Percentiles rank a stretch among this genome's conserved stretches.
These are phyloP conservation scores for Fusarium poae DNA, from an alignment of 2,329 filamentous ascomycete genomes.

Conservation along the genomic window DNA sequence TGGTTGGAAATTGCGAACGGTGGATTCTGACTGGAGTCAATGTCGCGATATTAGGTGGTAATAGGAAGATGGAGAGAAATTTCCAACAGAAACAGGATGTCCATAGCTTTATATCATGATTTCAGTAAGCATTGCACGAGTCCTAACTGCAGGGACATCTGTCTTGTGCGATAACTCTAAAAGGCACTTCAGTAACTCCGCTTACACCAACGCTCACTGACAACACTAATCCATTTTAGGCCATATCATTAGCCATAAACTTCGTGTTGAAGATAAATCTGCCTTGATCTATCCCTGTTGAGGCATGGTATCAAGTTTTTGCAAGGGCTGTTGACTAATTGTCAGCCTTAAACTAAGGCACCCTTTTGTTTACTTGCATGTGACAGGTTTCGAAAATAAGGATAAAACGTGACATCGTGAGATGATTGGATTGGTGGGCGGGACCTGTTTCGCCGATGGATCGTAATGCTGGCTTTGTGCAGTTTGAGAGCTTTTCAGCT, in stretches of 20 bases:
- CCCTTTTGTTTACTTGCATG: neutral
- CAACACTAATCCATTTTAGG: neutral
- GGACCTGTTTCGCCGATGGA: neutral
- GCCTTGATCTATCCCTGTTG: neutral
- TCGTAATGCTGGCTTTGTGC: neutral
- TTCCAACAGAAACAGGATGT: rapidly evolving
- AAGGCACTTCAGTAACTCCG: neutral
- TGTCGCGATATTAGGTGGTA: rapidly evolving
- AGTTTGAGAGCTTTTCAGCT: neutral
- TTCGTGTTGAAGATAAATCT: neutral
- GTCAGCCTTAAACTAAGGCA: neutral
- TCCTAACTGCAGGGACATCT: neutral
- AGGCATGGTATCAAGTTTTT: neutral
- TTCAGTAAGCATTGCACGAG: neutral
- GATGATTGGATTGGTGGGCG: neutral
- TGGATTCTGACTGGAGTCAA: rapidly evolving
- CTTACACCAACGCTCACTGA: neutral
- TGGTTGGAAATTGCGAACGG: rapidly evolving
- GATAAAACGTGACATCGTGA: neutral
- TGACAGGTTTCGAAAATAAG: neutral
- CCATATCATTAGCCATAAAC: neutral
- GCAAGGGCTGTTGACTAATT: neutral
- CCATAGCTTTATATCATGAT: rapidly evolving
- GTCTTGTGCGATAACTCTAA: neutral
- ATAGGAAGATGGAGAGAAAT: neutral